Percentiles rank a stretch among this genome's conserved stretches.
Conservation (phyloP, 768 basidiomycete species). For the Kwoniella bestiolae region DNA sequence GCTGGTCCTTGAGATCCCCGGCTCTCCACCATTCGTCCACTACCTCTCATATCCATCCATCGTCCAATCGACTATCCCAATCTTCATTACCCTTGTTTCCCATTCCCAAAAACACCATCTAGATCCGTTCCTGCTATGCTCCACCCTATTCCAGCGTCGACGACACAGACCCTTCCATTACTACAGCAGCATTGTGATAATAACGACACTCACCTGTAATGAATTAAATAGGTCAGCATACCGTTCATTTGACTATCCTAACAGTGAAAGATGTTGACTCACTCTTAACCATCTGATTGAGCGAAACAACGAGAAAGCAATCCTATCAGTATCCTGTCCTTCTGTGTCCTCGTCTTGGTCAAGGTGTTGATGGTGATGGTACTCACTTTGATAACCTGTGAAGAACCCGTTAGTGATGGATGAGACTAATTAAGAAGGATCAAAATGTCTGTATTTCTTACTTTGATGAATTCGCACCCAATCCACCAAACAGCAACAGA, state of each 20-base stretch:
- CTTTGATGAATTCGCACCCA: not conserved
- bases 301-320: constrained; percentile 5
- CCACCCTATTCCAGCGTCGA: not conserved
- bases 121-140: no score
- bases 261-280: constrained; percentile 25
- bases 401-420: constrained; percentile 24
- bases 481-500: not conserved
- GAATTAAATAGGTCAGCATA: constrained; percentile 23
- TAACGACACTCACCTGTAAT: constrained; percentile 29
- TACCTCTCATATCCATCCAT: not conserved
- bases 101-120: no score
- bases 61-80: not conserved
- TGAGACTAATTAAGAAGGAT: constrained; percentile 7
- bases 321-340: not conserved
- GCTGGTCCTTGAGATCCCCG: no score
- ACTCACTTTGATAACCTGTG: constrained; percentile 35
- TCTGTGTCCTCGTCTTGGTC: not conserved
- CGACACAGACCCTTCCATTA: not conserved
- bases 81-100: no score
- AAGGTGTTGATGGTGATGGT: not conserved
- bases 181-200: not conserved
- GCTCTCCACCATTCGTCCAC: not conserved
- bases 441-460: not conserved
- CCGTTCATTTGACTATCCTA: not conserved
- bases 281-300: constrained; percentile 51